These are phyloP conservation scores for Ochromonas danica DNA, from an alignment of 108 stramenopile species.

Conservation along the genomic window DNA sequence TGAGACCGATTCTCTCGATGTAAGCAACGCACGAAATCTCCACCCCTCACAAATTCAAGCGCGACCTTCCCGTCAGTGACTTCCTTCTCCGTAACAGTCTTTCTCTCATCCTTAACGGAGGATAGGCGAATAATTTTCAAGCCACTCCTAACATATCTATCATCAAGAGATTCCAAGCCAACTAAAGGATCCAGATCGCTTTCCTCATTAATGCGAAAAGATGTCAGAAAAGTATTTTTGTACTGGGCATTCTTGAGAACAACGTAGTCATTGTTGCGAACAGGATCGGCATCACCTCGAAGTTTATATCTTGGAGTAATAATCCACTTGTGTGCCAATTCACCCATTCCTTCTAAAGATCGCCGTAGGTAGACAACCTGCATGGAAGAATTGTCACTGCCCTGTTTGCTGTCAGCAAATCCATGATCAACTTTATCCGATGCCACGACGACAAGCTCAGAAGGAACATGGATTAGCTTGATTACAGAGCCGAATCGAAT, in stretches of 20 bases:
- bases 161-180: neutral
- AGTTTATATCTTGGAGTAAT: conserved; percentile 10
- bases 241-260: neutral
- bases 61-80: conserved; percentile 2
- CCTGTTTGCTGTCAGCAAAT: neutral
- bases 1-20: neutral
- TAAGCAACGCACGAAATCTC: neutral
- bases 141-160: neutral
- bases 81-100: neutral
- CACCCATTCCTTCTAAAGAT: neutral
- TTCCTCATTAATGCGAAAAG: neutral
- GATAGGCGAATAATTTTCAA: neutral
- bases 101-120: neutral
- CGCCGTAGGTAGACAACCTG: neutral
- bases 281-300: conserved; percentile 1
- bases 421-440: neutral
- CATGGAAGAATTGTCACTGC: neutral
- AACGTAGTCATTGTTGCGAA: conserved; percentile 7
- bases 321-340: conserved; percentile 1
- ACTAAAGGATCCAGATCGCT: neutral
- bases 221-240: neutral
- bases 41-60: neutral
- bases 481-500: conserved; percentile 7
- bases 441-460: neutral
- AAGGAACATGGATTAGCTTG: neutral